Evolutionary conservation across 2,329 filamentous ascomycete genomes (phyloP).

Genomic region (Xylariaceae sp.): DNA sequence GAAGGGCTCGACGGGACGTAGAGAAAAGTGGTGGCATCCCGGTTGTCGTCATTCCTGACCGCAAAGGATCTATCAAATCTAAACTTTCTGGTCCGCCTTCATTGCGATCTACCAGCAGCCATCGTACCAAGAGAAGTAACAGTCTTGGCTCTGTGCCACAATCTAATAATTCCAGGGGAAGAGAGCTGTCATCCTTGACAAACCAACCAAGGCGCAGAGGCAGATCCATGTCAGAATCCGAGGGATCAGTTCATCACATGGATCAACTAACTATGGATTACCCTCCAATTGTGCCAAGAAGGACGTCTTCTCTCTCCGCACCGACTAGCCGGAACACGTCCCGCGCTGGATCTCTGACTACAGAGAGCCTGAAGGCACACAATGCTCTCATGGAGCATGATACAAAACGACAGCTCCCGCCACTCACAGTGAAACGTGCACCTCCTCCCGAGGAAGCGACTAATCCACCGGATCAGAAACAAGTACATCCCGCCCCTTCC

Average conservation of each 20-base stretch:
- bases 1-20: slow-evolving; percentile 54
- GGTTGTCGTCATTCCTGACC: slow-evolving; percentile 59
- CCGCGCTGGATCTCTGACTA: slow-evolving; percentile 48
- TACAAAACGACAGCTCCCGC: slow-evolving; percentile 24
- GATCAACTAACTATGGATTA: slow-evolving; percentile 58
- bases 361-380: slow-evolving; percentile 56
- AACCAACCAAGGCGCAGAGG: slow-evolving; percentile 40
- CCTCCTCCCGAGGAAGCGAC: slow-evolving; percentile 26
- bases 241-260: slow-evolving; percentile 36
- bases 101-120: slow-evolving; percentile 58
- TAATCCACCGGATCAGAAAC: slow-evolving; percentile 25
- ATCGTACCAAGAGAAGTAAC: slow-evolving; percentile 48
- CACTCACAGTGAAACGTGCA: slow-evolving; percentile 27
- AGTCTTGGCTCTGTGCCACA: slow-evolving; percentile 48
- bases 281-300: slow-evolving; percentile 52
- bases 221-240: slow-evolving; percentile 45
- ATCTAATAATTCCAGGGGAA: slow-evolving; percentile 39
- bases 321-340: slow-evolving; percentile 54
- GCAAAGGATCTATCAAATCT: slow-evolving; percentile 50
- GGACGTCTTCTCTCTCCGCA: slow-evolving; percentile 59
- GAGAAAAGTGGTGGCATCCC: slow-evolving; percentile 59
- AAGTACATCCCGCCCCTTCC: slow-evolving; percentile 29
- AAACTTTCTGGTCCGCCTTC: slow-evolving; percentile 44
- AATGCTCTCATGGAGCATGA: slow-evolving; percentile 38
- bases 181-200: slow-evolving; percentile 41